These are phyloP conservation scores for Leccinum cinnamomeum DNA, from an alignment of 1,284 basidiomycete genomes.

Conservation along the genomic window DNA sequence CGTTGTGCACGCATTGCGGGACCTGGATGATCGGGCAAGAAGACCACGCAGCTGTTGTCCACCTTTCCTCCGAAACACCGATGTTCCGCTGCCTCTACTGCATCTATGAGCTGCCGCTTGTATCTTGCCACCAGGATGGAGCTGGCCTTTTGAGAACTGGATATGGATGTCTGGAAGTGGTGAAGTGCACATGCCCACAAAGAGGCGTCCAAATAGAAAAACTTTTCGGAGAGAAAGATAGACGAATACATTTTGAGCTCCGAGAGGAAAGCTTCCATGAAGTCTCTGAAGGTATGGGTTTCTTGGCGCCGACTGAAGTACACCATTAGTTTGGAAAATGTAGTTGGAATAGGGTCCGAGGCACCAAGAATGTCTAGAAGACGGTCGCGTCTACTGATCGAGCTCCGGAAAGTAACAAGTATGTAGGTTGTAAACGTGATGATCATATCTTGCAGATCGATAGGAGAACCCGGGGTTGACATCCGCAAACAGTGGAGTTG, in stretches of 20 bases:
- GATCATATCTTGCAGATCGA: constrained; percentile 34
- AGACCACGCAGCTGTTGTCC: constrained; percentile 20
- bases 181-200: constrained; percentile 53
- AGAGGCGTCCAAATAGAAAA: constrained; percentile 48
- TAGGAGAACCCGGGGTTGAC: constrained; percentile 5
- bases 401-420: constrained; percentile 22
- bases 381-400: constrained; percentile 1
- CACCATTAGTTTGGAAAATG: constrained; percentile 34
- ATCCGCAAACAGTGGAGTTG: constrained; percentile 19
- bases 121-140: constrained; percentile 34
- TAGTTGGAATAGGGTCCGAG: constrained; percentile 33
- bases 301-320: constrained; percentile 13
- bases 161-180: constrained; percentile 41
- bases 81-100: constrained; percentile 50
- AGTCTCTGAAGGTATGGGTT: constrained; percentile 14
- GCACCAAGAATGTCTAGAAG: constrained; percentile 29
- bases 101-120: constrained; percentile 43
- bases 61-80: constrained; percentile 39
- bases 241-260: constrained; percentile 35
- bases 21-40: constrained; percentile 6
- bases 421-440: constrained; percentile 33
- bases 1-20: constrained; percentile 3
- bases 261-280: constrained; percentile 27
- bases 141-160: constrained; percentile 16
- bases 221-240: constrained; percentile 35